These are phyloP conservation scores for Aureobasidium mangrovei DNA, from an alignment of 2,329 filamentous ascomycete species.

Conservation along the genomic window DNA sequence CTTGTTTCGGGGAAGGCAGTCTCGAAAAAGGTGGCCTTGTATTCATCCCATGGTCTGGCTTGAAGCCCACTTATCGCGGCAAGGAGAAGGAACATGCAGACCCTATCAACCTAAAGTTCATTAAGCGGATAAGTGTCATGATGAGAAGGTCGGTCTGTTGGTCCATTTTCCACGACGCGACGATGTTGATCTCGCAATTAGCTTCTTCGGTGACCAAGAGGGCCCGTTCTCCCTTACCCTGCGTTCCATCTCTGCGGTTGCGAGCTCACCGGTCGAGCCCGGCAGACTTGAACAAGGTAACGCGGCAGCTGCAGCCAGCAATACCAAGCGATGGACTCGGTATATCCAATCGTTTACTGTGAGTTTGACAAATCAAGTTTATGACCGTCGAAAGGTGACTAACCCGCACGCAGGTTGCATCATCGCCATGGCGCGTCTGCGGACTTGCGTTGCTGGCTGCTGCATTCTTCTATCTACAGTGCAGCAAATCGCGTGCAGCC, in stretches of 20 bases:
- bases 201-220: slow-evolving; percentile 67
- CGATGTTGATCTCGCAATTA: slow-evolving; percentile 27
- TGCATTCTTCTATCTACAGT: slow-evolving; percentile 7
- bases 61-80: slow-evolving; percentile 67
- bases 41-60: slow-evolving; percentile 53
- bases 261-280: slow-evolving; percentile 2
- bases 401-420: slow-evolving; percentile 1
- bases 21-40: slow-evolving; percentile 31
- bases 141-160: slow-evolving; percentile 58
- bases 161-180: background rate
- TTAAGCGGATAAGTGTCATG: slow-evolving; percentile 68
- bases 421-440: slow-evolving; percentile 11
- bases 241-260: slow-evolving; percentile 43
- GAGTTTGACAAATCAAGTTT: background rate
- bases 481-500: slow-evolving; percentile 5
- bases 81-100: slow-evolving; percentile 52
- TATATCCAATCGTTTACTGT: slow-evolving; percentile 7
- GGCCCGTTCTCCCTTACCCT: slow-evolving; percentile 56
- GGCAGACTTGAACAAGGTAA: slow-evolving; percentile 4
- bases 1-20: slow-evolving; percentile 15
- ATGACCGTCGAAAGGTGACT: background rate
- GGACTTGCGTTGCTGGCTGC: slow-evolving; percentile 7
- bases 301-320: slow-evolving; percentile 1
- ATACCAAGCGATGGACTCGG: background rate
- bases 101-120: slow-evolving; percentile 48